Evolutionary conservation across 345 rosid species (phyloP).

Genomic region (Salix viminalis): DNA sequence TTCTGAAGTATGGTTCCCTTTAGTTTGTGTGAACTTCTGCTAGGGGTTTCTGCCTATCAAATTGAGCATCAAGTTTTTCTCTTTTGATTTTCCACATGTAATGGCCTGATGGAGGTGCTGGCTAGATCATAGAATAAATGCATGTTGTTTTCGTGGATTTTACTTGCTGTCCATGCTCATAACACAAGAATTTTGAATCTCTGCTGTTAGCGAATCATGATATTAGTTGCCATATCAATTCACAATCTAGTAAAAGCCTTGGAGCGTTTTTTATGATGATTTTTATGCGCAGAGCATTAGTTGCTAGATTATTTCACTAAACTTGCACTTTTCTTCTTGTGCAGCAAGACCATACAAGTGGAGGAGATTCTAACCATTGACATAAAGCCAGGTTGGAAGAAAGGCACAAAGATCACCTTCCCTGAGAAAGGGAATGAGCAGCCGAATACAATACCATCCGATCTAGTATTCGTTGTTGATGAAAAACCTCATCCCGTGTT

Average conservation of each 20-base stretch:
- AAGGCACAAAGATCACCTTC: constrained; percentile 66
- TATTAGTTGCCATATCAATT: neutral
- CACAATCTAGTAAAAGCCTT: neutral
- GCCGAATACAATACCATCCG: constrained; percentile 11
- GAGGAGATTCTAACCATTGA: constrained; percentile 34
- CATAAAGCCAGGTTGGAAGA: constrained; percentile 79
- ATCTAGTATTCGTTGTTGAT: constrained; percentile 20
- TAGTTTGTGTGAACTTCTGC: neutral
- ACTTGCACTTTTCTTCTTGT: neutral
- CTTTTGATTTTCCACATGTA: neutral
- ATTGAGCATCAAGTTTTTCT: neutral
- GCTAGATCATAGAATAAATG: neutral
- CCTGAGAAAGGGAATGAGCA: constrained; percentile 12
- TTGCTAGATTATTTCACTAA: neutral
- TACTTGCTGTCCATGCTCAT: neutral
- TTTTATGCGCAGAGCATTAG: neutral
- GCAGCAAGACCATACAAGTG: constrained; percentile 18
- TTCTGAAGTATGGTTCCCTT: neutral
- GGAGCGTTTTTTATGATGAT: neutral
- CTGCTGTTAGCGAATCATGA: neutral
- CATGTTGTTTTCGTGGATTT: neutral
- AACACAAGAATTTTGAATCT: neutral
- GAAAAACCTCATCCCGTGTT: constrained; percentile 22
- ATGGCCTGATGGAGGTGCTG: neutral
- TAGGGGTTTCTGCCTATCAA: too few species aligned